These are phyloP conservation scores for Curvularia verruculosa DNA, from an alignment of 2,329 filamentous ascomycete species.

Conservation along the genomic window DNA sequence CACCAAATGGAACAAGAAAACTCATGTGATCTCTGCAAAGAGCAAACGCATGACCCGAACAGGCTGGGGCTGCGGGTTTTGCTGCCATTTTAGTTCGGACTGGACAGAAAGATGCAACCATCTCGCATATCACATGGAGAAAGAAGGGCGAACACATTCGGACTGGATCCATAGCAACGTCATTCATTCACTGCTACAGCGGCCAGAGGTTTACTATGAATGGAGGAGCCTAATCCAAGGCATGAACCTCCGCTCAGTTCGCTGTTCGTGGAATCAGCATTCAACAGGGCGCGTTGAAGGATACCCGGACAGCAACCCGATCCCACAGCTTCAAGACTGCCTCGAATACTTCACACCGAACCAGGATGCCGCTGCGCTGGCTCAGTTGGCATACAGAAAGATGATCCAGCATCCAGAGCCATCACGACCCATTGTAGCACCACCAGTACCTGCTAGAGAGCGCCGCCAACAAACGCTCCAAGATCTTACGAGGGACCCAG, in stretches of 20 bases:
- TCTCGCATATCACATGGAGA: conserved; percentile 68
- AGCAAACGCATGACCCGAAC: conserved; percentile 50
- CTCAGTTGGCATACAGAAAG: conserved; percentile 28
- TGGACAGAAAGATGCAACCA: conserved; percentile 70
- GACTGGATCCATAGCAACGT: conserved; percentile 71
- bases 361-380: conserved; percentile 28
- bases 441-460: conserved; percentile 26
- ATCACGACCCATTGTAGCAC: conserved; percentile 7
- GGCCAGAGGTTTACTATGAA: conserved; percentile 62
- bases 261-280: conserved; percentile 33
- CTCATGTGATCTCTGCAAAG: conserved; percentile 50
- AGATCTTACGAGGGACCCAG: neutral
- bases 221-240: conserved; percentile 53
- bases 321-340: conserved; percentile 35
- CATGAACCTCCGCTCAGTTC: conserved; percentile 18
- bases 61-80: conserved; percentile 72
- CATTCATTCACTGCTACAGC: conserved; percentile 68
- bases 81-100: conserved; percentile 64
- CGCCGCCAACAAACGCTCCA: neutral
- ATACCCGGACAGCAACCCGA: conserved; percentile 30
- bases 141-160: conserved; percentile 57
- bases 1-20: conserved; percentile 58
- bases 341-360: conserved; percentile 35
- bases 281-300: conserved; percentile 39
- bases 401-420: conserved; percentile 18